phyloP scores from a whole-genome alignment of 805 yeast genomes.

The Clavispora carvajalis region DNA sequence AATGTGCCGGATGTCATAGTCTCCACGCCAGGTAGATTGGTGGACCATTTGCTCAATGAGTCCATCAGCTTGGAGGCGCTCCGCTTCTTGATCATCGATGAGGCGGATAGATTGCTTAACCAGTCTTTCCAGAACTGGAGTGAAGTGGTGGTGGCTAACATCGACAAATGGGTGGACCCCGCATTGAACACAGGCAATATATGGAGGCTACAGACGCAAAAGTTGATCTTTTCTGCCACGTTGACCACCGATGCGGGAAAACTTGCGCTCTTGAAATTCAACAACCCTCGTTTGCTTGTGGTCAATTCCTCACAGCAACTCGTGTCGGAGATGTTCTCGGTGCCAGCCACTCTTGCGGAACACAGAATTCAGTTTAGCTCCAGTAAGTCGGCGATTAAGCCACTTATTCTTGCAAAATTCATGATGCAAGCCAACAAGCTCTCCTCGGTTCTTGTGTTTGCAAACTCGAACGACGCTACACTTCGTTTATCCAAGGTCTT shows the following conservation, averaged over 20 bases:
- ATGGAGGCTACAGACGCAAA: slow-evolving; percentile 41
- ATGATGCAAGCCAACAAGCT: slow-evolving; percentile 30
- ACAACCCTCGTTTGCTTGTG: slow-evolving; percentile 67
- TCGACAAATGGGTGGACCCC: slow-evolving; percentile 16
- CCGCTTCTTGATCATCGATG: slow-evolving; percentile 67
- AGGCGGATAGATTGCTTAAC: slow-evolving; percentile 75
- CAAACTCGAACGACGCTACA: slow-evolving; percentile 80
- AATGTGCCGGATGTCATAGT: slow-evolving; percentile 63
- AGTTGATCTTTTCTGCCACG: slow-evolving; percentile 88
- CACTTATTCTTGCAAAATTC: slow-evolving; percentile 62
- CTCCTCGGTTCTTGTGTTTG: slow-evolving; percentile 52
- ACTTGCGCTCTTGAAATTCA: slow-evolving; percentile 63
- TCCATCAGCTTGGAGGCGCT: slow-evolving; percentile 48
- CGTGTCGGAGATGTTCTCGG: slow-evolving; percentile 52
- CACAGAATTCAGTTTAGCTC: slow-evolving; percentile 36
- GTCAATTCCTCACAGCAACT: slow-evolving; percentile 53
- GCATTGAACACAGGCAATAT: slow-evolving; percentile 20
- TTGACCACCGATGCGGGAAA: slow-evolving; percentile 90
- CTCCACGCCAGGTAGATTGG: slow-evolving; percentile 75
- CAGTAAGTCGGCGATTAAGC: slow-evolving; percentile 51
- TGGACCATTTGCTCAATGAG: slow-evolving; percentile 56
- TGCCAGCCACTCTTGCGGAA: slow-evolving; percentile 53
- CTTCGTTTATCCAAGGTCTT: slow-evolving; percentile 69
- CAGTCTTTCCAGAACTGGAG: slow-evolving; percentile 96
- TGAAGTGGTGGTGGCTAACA: slow-evolving; percentile 42